phyloP scores from a whole-genome alignment of 805 yeast genomes.

The Myxozyma sirexii region DNA sequence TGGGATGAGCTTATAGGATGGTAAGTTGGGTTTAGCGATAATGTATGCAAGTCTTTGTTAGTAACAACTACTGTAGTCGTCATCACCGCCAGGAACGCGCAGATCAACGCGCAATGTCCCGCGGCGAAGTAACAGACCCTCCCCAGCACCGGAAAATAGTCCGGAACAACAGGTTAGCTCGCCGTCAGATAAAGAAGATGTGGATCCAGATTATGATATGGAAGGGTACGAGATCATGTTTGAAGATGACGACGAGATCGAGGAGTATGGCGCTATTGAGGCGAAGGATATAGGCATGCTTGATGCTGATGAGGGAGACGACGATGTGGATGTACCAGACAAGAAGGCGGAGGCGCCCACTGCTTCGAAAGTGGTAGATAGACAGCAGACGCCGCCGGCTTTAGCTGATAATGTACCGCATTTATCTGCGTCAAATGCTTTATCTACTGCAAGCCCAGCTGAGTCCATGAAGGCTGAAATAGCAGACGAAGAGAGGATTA shows the following conservation, averaged over 20 bases:
- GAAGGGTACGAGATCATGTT: conserved; percentile 21
- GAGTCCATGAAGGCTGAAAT: too few species aligned
- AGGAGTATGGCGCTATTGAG: conserved; percentile 13
- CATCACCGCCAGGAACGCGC: conserved; percentile 1
- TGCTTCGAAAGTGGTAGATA: too few species aligned
- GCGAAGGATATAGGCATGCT: neutral
- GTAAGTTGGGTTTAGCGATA: too few species aligned
- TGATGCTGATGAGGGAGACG: conserved; percentile 9
- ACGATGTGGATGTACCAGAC: neutral
- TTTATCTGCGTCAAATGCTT: too few species aligned
- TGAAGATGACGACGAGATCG: conserved; percentile 22
- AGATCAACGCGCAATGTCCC: conserved; percentile 11
- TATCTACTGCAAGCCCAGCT: too few species aligned
- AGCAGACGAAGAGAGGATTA: too few species aligned
- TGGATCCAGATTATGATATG: neutral
- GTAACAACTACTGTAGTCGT: too few species aligned
- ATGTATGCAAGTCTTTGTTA: too few species aligned
- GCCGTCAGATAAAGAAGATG: neutral
- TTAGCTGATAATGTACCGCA: too few species aligned
- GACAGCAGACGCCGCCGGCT: too few species aligned
- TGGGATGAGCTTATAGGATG: neutral
- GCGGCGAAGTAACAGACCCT: neutral
- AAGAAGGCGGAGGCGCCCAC: neutral
- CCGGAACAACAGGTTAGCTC: too few species aligned
- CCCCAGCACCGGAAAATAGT: neutral